A percentile compares a stretch with the other conserved stretches of the same genome.
These are phyloP conservation scores for Nannochloris sp. DNA, from an alignment of 139 green algal genomes.

Conservation along the genomic window DNA sequence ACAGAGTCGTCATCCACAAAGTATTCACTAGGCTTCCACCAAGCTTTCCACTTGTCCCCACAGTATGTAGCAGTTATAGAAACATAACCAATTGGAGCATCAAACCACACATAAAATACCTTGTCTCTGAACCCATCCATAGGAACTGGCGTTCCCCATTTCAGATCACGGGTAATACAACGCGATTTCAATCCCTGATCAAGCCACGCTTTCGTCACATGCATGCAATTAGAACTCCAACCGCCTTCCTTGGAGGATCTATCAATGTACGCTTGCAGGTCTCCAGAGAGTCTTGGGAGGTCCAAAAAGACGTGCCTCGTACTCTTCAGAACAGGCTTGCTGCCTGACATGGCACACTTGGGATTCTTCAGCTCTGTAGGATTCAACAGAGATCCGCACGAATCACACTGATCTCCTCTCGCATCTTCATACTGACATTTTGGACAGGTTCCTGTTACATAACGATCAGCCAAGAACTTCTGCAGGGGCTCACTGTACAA, in stretches of 20 bases:
- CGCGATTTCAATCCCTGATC: constrained; percentile 85
- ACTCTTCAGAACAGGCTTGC: constrained; percentile 48
- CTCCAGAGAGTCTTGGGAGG: constrained; percentile 65
- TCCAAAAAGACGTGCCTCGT: constrained; percentile 94
- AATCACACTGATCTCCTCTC: constrained; percentile 85
- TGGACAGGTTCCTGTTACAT: constrained; percentile 88
- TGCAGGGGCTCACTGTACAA: constrained; percentile 68
- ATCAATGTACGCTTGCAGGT: constrained; percentile 68
- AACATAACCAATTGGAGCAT: constrained; percentile 96
- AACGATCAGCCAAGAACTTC: constrained; percentile 95
- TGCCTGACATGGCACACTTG: constrained; percentile 77
- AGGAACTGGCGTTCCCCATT: constrained; percentile 90
- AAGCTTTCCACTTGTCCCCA: constrained; percentile 71
- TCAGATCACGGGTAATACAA: constrained; percentile 96
- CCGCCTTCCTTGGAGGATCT: constrained; percentile 51
- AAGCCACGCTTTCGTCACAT: constrained; percentile 91
- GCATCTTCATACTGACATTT: constrained; percentile 88
- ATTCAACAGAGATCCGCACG: constrained; percentile 84
- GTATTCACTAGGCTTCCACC: constrained; percentile 50
- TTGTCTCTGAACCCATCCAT: constrained; percentile 79
- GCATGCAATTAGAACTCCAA: constrained; percentile 81
- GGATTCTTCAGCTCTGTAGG: constrained; percentile 87
- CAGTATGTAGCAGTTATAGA: constrained; percentile 91
- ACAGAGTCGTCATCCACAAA: not conserved
- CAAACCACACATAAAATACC: constrained; percentile 99